Base-by-base conservation (phyloP, 805 yeast species). In the Candida qinlingensis region DNA sequence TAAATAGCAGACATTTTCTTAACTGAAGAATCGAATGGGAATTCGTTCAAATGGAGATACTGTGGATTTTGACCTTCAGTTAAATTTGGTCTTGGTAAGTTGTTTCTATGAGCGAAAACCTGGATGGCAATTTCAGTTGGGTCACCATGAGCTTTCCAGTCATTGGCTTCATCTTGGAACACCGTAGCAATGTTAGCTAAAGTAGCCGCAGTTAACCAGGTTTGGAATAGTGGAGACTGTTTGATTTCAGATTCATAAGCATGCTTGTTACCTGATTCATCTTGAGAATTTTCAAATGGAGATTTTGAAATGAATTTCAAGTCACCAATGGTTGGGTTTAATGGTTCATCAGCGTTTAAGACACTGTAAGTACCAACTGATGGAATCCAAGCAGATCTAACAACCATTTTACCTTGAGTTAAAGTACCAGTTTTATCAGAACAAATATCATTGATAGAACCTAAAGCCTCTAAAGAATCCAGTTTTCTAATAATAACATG, bases 71-170 rank as follows among this genome's bases (percentile, higher is more conserved):
- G 62, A 31, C 69, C 75, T 31, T 73, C 72, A 10, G 75, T 69
- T 52, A 75, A 60, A 8, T 55, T 55, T 12, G 70, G 69, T 57
- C 86, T 74, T 25, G 75, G 73, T 51, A 67, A 71, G 30, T 74
- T 75, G 52, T 83, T 68, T 58, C 90, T 76, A 10, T 81, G 68
- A 26, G 83, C 76, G 60, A 85, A 86, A 0, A 87, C 92, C 60
- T 87, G 92, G 52, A 88, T 83, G 4, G 96, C 95, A 59, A 85
- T 82, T 68, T 88, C 96, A 3, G 96, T 88, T 39, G 96, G 92
- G 61, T 88, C 96, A 51, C 96, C 96, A 61, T 81, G 83, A 9
- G 89, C 90, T 56, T 77, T 79, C 95, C 95, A 87, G 7, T 63
- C 66, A 4, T 57, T 62, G 12, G 65, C 52, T 11, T 73, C 77